Evolutionary conservation across 179 eudicot species (phyloP).

Genomic region (Spinacia oleracea): DNA sequence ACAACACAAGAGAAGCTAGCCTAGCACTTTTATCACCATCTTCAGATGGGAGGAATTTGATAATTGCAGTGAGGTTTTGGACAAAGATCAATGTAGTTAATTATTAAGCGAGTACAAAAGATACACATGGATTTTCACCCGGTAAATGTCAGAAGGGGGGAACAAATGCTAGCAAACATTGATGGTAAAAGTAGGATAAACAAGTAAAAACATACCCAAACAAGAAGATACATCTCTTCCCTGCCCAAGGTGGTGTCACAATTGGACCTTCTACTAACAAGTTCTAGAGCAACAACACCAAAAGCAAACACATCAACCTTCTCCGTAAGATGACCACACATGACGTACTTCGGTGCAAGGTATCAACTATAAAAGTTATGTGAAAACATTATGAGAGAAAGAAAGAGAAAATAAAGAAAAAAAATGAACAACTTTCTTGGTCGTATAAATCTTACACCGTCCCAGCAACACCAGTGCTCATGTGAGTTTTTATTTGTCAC

Average conservation of each 20-base stretch:
- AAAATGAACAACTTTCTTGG: too few species aligned
- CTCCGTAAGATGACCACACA: conserved; percentile 85
- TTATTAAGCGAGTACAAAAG: too few species aligned
- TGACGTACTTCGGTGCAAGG: conserved; percentile 81
- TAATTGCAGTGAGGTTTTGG: too few species aligned
- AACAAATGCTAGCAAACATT: too few species aligned
- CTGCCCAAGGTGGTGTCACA: conserved; percentile 49
- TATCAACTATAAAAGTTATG: conserved; percentile 57
- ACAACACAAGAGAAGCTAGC: too few species aligned
- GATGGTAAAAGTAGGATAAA: neutral
- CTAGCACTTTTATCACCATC: too few species aligned
- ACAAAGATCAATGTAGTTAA: too few species aligned
- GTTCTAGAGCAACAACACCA: conserved; percentile 73
- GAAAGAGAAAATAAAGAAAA: neutral
- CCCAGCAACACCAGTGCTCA: conserved; percentile 93
- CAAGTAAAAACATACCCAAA: conserved; percentile 56
- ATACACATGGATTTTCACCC: too few species aligned
- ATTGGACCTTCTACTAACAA: conserved; percentile 74
- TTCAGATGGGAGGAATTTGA: too few species aligned
- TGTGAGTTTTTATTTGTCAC: conserved; percentile 81
- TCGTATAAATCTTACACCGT: conserved; percentile 77
- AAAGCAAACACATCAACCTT: conserved; percentile 84
- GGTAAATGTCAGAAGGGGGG: too few species aligned
- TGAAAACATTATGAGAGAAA: neutral
- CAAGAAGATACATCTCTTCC: conserved; percentile 72